These are phyloP conservation scores for Apiospora marii DNA, from an alignment of 2,329 filamentous ascomycete genomes.

Conservation along the genomic window DNA sequence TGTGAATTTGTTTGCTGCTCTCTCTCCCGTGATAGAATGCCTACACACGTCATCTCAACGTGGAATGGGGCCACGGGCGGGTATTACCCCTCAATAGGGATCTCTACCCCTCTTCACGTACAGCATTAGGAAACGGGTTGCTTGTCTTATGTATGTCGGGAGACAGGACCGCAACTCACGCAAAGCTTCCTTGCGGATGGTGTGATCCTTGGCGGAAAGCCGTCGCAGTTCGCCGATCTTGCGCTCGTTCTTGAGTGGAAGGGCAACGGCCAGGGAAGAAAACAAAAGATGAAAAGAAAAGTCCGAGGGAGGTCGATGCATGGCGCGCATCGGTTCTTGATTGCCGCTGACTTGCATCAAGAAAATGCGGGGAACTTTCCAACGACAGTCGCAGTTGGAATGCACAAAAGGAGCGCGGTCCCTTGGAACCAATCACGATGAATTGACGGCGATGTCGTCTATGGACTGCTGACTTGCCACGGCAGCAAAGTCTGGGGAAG, in stretches of 20 bases:
- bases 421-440: not conserved
- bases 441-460: not conserved
- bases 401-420: not conserved
- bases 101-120: not conserved
- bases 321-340: conserved; percentile 7
- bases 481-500: not conserved
- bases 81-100: conserved; percentile 12
- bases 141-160: conserved; percentile 3
- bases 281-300: not conserved
- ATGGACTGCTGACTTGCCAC: not conserved
- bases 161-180: not conserved
- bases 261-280: not conserved
- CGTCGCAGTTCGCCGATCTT: not conserved
- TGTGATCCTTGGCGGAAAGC: not conserved
- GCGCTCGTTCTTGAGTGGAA: too few relatives aligned
- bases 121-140: not conserved
- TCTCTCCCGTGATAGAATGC: not conserved
- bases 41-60: conserved; percentile 13
- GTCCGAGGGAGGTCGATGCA: not conserved
- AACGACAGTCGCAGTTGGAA: not conserved
- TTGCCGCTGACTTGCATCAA: conserved; percentile 2
- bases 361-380: conserved; percentile 3
- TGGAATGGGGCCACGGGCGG: conserved; percentile 17
- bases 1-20: not conserved
- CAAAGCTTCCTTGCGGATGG: not conserved